Base-by-base conservation (phyloP, 1,284 basidiomycete species). In the Leccinum brunneo-olivaceum region DNA sequence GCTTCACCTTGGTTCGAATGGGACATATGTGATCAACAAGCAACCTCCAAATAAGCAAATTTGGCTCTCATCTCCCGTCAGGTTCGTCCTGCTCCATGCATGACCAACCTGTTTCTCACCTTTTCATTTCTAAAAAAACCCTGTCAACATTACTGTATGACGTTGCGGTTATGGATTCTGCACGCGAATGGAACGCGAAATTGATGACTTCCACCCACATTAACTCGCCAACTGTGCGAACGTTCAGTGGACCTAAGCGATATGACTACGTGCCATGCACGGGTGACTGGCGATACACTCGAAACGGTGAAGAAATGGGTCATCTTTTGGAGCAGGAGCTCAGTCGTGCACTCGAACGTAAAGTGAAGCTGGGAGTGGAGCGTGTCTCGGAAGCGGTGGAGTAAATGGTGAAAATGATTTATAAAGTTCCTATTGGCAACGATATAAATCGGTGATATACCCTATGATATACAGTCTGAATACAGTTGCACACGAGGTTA, bases 11-110 rank as follows among this genome's bases (percentile, higher is more conserved):
- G 92, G 88, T 27, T 71, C 77, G 7, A 72, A 86, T 50, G 94
- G 94, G 15, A 98, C 90, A n/a, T 98, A 97, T 69, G 95, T 98
- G 32, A 89, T 98, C 70, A 98, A 98, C 71, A 98, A 98, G 73
- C 95, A 98, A 66, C 95, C 95, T 8, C 95, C 96, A 5, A 98
- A 98, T 63, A 92, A 93, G 66, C 96, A 98, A 65, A 98, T 98
- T 60, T 98, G 95, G 95, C 73, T 98, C 25, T 94, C 90, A 10
- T 95, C 91, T 27, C 95, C 95, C 0, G 61, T 83, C 50, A 90
- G 83, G 85, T 84, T 48, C 27, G 69, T 54, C 41, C 32, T 29
- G 14, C 37, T 34, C 24, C 25, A 18, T 51, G 15, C n/a, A 34
- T 9, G 36, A 34, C 18, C 32, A 6, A 34, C n/a, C 18, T 29